These are phyloP conservation scores for Colletotrichum chrysophilum DNA, from an alignment of 2,329 filamentous ascomycete species.

Conservation along the genomic window DNA sequence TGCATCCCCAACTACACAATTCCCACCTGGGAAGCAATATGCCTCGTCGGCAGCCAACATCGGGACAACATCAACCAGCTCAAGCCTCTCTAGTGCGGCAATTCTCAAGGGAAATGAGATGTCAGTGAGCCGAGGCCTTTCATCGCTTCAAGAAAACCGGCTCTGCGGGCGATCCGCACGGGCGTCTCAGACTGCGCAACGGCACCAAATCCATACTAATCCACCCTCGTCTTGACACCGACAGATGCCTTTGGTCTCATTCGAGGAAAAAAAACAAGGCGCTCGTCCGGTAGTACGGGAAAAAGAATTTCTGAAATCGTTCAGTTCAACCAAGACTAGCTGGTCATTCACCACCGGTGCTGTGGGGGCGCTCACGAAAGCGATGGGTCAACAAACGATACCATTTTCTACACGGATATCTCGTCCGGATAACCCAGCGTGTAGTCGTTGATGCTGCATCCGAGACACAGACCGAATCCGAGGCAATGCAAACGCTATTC, in stretches of 20 bases:
- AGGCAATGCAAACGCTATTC: background rate
- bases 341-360: no score
- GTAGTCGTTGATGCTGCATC: background rate
- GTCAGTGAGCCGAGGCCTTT: background rate
- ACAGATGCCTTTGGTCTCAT: background rate
- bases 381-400: background rate
- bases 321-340: background rate
- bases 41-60: background rate
- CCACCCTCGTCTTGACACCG: background rate
- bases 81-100: background rate
- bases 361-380: background rate
- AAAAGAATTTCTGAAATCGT: background rate
- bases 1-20: background rate
- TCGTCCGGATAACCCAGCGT: background rate
- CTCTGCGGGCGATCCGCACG: background rate
- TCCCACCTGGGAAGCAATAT: background rate
- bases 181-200: background rate
- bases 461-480: background rate
- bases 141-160: background rate
- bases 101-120: background rate
- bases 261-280: background rate
- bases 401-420: background rate
- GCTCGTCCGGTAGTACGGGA: background rate
- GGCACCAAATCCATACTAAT: background rate
- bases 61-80: background rate